Conservation (phyloP, 2,329 filamentous ascomycete species). For the Neocatenulostroma microsporum region DNA sequence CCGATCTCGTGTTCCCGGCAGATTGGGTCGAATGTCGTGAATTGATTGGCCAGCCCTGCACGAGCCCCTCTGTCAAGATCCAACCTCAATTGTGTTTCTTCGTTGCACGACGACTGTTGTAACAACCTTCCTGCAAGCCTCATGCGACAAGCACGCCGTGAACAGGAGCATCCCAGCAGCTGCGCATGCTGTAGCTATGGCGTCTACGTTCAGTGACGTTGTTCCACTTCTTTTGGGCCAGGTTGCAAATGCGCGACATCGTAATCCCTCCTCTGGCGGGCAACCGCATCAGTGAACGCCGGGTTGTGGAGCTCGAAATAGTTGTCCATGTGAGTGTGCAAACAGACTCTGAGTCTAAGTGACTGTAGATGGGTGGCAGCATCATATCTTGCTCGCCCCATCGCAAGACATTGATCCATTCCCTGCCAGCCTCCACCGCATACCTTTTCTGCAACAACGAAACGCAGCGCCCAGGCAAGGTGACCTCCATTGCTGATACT, state of each 20-base stretch:
- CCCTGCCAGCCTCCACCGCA: constrained; percentile 3
- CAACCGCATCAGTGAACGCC: neutral
- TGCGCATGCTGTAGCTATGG: constrained; percentile 5
- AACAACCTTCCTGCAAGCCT: too few relatives aligned
- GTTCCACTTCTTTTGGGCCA: neutral
- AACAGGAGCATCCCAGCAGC: neutral
- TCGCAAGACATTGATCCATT: neutral
- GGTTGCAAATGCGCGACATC: constrained; percentile 2
- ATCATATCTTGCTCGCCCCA: neutral
- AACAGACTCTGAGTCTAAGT: neutral
- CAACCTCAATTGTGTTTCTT: too few relatives aligned
- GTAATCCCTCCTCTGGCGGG: neutral
- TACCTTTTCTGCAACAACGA: neutral
- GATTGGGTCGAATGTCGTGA: too few relatives aligned
- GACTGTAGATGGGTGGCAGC: neutral
- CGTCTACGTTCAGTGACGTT: neutral
- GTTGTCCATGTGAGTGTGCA: neutral
- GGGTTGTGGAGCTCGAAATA: neutral
- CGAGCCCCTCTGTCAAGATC: too few relatives aligned
- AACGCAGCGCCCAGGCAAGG: neutral
- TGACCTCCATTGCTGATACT: neutral
- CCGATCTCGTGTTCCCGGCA: too few relatives aligned
- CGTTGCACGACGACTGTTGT: too few relatives aligned
- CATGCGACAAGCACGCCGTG: neutral
- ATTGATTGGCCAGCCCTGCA: too few relatives aligned